Conservation (phyloP, 2,329 filamentous ascomycete species). For the Colletotrichum plurivorum region DNA sequence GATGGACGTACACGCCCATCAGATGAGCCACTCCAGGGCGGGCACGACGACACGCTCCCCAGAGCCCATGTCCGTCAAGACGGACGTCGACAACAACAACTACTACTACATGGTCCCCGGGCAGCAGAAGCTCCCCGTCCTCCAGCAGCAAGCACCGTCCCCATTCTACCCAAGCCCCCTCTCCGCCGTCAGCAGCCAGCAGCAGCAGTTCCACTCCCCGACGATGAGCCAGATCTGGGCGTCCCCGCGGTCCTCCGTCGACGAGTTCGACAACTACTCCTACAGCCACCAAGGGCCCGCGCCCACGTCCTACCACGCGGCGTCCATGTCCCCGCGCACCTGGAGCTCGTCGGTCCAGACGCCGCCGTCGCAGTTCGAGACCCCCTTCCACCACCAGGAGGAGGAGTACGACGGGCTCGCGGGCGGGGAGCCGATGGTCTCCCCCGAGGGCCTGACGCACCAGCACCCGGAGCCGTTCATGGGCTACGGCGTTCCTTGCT, state of each 20-base stretch:
- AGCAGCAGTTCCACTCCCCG: constrained; percentile 24
- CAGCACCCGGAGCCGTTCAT: constrained; percentile 18
- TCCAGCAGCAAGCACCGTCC: background rate
- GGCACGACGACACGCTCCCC: constrained; percentile 26
- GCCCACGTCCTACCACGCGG: constrained; percentile 46
- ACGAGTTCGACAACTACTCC: constrained; percentile 55
- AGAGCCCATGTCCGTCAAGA: constrained; percentile 12
- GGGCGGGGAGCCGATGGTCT: constrained; percentile 13
- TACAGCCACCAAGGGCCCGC: constrained; percentile 48
- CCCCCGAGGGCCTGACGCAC: constrained; percentile 11
- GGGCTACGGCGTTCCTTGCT: constrained; percentile 17
- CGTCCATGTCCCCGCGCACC: constrained; percentile 50
- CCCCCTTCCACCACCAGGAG: constrained; percentile 31
- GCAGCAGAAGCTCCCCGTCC: constrained; percentile 19
- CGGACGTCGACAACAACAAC: constrained; percentile 5
- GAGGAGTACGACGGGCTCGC: constrained; percentile 6
- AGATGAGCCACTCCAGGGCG: constrained; percentile 10
- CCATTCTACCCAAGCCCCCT: constrained; percentile 41
- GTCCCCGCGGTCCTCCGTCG: constrained; percentile 53
- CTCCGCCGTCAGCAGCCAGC: constrained; percentile 24
- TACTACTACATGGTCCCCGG: constrained; percentile 29
- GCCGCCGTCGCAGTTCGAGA: constrained; percentile 25
- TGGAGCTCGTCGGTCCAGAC: constrained; percentile 46
- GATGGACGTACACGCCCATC: constrained; percentile 18
- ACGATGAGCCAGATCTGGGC: constrained; percentile 46